A percentile compares a stretch with the other conserved stretches of the same genome.
phyloP scores from a whole-genome alignment of 2,329 filamentous ascomycete genomes.

The Emericellopsis cladophorae region DNA sequence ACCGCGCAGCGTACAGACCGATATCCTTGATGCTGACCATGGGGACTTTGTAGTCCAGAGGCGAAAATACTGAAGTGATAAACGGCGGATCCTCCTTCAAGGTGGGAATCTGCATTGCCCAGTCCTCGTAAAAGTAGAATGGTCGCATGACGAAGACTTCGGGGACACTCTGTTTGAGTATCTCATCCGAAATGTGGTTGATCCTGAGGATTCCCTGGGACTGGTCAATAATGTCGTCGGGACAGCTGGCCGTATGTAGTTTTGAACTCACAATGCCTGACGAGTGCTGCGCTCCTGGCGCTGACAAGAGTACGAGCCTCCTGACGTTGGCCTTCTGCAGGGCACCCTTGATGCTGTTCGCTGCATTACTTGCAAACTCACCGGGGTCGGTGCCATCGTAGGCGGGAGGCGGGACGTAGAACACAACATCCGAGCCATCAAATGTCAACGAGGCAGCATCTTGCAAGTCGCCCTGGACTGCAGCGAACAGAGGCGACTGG shows the following conservation, averaged over 20 bases:
- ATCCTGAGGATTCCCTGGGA: conserved; percentile 12
- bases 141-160: conserved; percentile 10
- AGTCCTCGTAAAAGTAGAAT: conserved; percentile 7
- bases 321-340: conserved; percentile 7
- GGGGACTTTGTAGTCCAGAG: conserved; percentile 15
- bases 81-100: conserved; percentile 8
- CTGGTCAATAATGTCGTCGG: neutral
- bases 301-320: conserved; percentile 13
- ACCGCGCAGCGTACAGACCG: conserved; percentile 10
- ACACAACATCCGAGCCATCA: conserved; percentile 13
- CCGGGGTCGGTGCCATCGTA: conserved; percentile 10
- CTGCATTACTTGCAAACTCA: conserved; percentile 11
- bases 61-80: conserved; percentile 14
- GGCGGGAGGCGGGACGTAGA: conserved; percentile 19
- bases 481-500: conserved; percentile 13
- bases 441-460: conserved; percentile 13
- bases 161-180: conserved; percentile 7
- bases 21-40: conserved; percentile 18
- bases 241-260: neutral
- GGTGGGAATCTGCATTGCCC: conserved; percentile 8
- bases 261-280: conserved; percentile 12
- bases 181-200: conserved; percentile 10
- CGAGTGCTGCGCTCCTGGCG: conserved; percentile 15
- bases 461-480: conserved; percentile 16
- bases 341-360: conserved; percentile 10